These are phyloP conservation scores for Quercus gilva DNA, from an alignment of 306 rosid genomes.

Conservation along the genomic window DNA sequence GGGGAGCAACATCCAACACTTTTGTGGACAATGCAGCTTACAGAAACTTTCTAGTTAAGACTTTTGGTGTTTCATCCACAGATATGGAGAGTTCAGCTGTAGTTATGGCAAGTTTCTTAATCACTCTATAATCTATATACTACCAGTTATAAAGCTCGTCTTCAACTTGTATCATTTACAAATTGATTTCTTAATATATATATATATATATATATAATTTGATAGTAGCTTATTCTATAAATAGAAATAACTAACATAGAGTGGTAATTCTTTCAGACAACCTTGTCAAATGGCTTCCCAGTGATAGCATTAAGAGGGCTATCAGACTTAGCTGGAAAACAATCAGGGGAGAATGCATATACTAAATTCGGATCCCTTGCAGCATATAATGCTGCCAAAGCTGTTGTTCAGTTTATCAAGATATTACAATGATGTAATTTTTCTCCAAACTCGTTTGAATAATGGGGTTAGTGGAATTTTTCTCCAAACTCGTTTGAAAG, in stretches of 20 bases:
- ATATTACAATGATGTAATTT: not conserved
- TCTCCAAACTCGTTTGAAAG: too few species aligned
- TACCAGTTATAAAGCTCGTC: too few species aligned
- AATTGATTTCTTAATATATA: too few species aligned
- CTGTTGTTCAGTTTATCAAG: slow-evolving; percentile 30
- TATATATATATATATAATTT: too few species aligned
- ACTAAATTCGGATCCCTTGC: slow-evolving; percentile 43
- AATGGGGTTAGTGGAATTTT: too few species aligned
- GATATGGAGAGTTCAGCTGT: slow-evolving; percentile 56
- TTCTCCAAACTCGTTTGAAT: too few species aligned
- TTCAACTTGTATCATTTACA: too few species aligned
- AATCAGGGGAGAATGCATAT: slow-evolving; percentile 32
- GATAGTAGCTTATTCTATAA: not conserved
- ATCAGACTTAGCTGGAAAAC: slow-evolving; percentile 53
- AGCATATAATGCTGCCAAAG: slow-evolving; percentile 38
- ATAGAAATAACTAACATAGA: not conserved
- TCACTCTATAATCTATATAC: not conserved
- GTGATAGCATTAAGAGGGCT: slow-evolving; percentile 51
- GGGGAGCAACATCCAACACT: slow-evolving; percentile 35
- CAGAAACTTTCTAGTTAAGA: slow-evolving; percentile 34
- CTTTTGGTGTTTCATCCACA: slow-evolving; percentile 35
- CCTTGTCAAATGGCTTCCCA: slow-evolving; percentile 44
- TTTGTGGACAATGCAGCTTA: slow-evolving; percentile 54
- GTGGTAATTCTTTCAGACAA: slow-evolving; percentile 32
- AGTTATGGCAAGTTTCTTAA: slow-evolving; percentile 33